phyloP scores from a whole-genome alignment of 2,329 filamentous ascomycete genomes.

The Ophiostoma quercus region DNA sequence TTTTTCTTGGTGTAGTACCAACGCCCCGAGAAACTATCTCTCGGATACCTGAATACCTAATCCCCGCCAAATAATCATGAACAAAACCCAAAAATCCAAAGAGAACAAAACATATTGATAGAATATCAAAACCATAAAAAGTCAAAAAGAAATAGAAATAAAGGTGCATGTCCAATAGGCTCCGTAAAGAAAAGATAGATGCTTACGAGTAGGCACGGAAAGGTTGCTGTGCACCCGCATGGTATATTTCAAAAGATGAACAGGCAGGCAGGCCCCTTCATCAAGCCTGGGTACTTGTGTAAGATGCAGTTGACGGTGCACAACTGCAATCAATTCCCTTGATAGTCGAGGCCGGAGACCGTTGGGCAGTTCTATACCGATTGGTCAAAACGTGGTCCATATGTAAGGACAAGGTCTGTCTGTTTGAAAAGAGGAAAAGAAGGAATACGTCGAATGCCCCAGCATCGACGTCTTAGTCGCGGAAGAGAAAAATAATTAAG shows the following conservation, averaged over 20 bases:
- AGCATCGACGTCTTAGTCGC: neutral
- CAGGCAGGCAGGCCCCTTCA: neutral
- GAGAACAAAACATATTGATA: neutral
- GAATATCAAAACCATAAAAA: neutral
- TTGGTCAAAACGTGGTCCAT: conserved; percentile 18
- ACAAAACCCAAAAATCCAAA: conserved; percentile 8
- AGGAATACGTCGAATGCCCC: neutral
- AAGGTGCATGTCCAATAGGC: neutral
- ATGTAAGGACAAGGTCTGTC: neutral
- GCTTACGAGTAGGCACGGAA: conserved; percentile 28
- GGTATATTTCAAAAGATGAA: neutral
- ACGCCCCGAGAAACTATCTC: conserved; percentile 3
- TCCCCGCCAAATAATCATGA: neutral
- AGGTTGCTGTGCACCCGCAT: neutral
- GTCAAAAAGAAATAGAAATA: neutral
- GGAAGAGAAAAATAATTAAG: neutral
- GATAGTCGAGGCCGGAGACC: neutral
- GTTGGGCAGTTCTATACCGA: conserved; percentile 19
- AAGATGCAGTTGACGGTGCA: neutral
- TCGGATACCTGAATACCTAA: conserved; percentile 7
- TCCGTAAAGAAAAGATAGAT: conserved; percentile 14
- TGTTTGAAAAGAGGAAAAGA: neutral
- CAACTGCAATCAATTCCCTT: neutral
- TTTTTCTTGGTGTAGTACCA: neutral
- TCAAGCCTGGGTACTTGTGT: neutral